Base-by-base conservation (phyloP, 208 protist species). In the Herpetomonas tarakana region DNA sequence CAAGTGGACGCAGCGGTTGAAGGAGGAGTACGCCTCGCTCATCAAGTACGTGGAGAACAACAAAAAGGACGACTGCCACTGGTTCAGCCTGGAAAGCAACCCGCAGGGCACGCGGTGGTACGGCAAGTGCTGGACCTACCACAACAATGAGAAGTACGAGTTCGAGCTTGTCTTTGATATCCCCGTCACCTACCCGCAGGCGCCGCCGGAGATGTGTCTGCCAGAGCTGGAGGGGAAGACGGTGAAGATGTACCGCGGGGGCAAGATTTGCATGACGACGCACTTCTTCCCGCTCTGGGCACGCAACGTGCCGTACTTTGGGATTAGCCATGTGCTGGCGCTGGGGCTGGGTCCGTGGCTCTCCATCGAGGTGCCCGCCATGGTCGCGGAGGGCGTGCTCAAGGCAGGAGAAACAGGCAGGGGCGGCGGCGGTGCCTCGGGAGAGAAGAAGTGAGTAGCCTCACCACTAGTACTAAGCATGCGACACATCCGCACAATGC, bases 201-300 rank as follows among this genome's bases (percentile, higher is more conserved):
- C 93, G 11, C 70, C 97, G 6, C 93, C 96, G n/a, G 98, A 99
- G 62, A 79, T 99, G 19, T 87, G 79, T 12, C 75, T 99, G 31
- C 97, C 97, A 19, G 96, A 99, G 76, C 71, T 99, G 35, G 98
- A 99, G 22, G 95, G 93, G 18, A 98, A 98, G 76, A 99, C 98
- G 6, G 91, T 96, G 44, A 99, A 99, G 78, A 99, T 99, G 98
- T 99, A 99, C 76, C 81, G 96, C 30, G 98, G 97, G 12, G 98
- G 98, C 29, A 98, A 98, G 65, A 99, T 99, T 55, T 99, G 98
- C 77, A 94, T 98, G 68, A 98, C 96, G 26, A 91, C 93, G 27
- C 98, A 99, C 65, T 99, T 99, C 71, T 95, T 98, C 38, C 98
- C 98, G 7, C 63, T 99, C 3, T 99, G 98, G 98, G 85, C 94